A percentile compares a stretch with the other conserved stretches of the same genome.
phyloP scores from a whole-genome alignment of 1,284 basidiomycete species.

The Apiotrichum gracile region DNA sequence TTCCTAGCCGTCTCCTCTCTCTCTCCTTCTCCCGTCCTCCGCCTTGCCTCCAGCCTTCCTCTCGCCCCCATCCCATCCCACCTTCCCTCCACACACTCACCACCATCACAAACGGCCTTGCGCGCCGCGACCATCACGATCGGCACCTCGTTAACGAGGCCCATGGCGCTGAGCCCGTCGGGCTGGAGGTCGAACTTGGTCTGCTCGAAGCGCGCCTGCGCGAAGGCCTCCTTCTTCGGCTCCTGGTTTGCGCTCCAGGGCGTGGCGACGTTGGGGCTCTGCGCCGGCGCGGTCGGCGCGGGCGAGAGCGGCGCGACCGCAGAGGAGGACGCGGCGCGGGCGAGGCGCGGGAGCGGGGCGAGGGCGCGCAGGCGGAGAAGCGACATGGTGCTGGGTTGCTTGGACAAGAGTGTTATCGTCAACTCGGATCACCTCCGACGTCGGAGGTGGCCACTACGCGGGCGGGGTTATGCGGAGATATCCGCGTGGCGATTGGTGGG shows the following conservation, averaged over 20 bases:
- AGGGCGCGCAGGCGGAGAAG: slow-evolving; percentile 1
- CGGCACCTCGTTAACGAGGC: slow-evolving; percentile 68
- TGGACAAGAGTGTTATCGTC: not conserved
- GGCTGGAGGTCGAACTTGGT: slow-evolving; percentile 75
- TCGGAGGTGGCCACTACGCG: not conserved
- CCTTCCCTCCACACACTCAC: slow-evolving; percentile 54
- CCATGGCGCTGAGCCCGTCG: slow-evolving; percentile 15
- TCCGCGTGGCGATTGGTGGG: slow-evolving; percentile 1
- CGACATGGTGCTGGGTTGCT: slow-evolving; percentile 6
- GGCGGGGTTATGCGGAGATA: not conserved
- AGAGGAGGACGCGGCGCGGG: not conserved
- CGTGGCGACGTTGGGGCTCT: slow-evolving; percentile 69
- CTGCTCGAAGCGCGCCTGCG: slow-evolving; percentile 67
- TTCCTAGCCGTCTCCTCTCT: not conserved
- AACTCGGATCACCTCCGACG: not conserved
- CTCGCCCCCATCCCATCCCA: too few species aligned
- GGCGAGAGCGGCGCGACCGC: slow-evolving; percentile 5
- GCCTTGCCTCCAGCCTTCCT: too few species aligned
- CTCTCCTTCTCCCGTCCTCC: not conserved
- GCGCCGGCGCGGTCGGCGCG: slow-evolving; percentile 33
- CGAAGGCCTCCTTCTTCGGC: slow-evolving; percentile 39
- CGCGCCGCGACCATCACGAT: slow-evolving; percentile 72
- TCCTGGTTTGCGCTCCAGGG: slow-evolving; percentile 73
- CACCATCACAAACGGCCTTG: slow-evolving; percentile 87
- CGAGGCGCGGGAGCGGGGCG: not conserved